Evolutionary conservation across 1,284 basidiomycete species (phyloP).

Genomic region (Clitocybe nebularis): DNA sequence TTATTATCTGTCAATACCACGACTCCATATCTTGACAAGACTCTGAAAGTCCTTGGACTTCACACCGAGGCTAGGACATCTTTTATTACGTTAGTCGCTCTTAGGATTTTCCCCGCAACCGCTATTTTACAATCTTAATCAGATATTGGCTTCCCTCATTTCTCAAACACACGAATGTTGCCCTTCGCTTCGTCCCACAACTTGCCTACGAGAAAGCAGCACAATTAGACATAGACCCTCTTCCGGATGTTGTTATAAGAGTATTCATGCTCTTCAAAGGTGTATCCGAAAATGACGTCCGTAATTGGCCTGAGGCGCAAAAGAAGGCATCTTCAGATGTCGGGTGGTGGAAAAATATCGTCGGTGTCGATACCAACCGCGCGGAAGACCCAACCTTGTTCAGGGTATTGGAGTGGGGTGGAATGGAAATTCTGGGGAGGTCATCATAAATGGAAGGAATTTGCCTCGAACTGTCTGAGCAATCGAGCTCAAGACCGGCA

Average conservation of each 20-base stretch:
- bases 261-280: conserved; percentile 46
- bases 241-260: conserved; percentile 39
- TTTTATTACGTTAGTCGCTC: conserved; percentile 33
- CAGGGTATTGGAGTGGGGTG: conserved; percentile 31
- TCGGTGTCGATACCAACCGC: conserved; percentile 20
- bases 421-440: no score
- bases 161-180: conserved; percentile 34
- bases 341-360: conserved; percentile 18
- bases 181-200: conserved; percentile 43
- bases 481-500: no score
- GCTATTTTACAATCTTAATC: conserved; percentile 4
- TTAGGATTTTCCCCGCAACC: not conserved
- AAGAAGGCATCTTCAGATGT: conserved; percentile 15
- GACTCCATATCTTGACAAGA: conserved; percentile 32
- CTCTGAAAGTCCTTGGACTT: conserved; percentile 29
- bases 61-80: conserved; percentile 39
- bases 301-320: conserved; percentile 18
- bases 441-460: no score
- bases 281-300: conserved; percentile 23
- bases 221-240: conserved; percentile 31
- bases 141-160: conserved; percentile 43
- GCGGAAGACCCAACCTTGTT: conserved; percentile 18
- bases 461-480: no score
- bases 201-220: conserved; percentile 35
- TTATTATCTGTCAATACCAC: conserved; percentile 25